Conservation (phyloP, 495 filamentous ascomycete species). For the Hyaloscypha finlandica region DNA sequence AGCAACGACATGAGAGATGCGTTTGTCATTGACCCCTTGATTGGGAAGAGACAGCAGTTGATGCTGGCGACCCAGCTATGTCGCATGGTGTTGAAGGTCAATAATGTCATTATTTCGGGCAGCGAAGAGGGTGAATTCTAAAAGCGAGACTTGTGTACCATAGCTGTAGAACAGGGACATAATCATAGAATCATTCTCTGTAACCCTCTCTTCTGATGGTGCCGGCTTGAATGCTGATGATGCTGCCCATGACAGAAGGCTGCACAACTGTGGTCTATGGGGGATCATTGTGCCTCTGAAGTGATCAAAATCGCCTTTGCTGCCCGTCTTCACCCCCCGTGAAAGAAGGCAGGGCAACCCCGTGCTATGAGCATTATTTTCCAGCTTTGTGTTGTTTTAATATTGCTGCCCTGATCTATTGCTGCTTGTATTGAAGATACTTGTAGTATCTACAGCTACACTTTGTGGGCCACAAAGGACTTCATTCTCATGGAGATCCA, state of each 20-base stretch:
- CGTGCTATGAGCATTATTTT: too few species aligned
- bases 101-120: conserved; percentile 95
- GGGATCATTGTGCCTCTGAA: neutral
- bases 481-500: too few species aligned
- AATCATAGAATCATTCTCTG: conserved; percentile 22
- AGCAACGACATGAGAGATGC: conserved; percentile 96
- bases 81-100: conserved; percentile 98
- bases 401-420: too few species aligned
- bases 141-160: conserved; percentile 30
- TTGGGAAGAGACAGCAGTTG: conserved; percentile 96
- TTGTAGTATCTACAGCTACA: too few species aligned
- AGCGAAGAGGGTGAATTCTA: conserved; percentile 93
- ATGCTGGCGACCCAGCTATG: conserved; percentile 95
- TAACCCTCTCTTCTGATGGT: neutral
- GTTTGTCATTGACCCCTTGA: conserved; percentile 97
- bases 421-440: too few species aligned
- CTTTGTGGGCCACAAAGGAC: too few species aligned
- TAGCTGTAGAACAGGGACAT: conserved; percentile 27
- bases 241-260: neutral
- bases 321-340: too few species aligned
- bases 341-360: too few species aligned
- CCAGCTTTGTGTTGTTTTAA: too few species aligned
- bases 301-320: neutral
- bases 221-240: neutral
- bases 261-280: neutral